Base-by-base conservation (phyloP, 768 basidiomycete genomes). In the Rhizopogon salebrosus region DNA sequence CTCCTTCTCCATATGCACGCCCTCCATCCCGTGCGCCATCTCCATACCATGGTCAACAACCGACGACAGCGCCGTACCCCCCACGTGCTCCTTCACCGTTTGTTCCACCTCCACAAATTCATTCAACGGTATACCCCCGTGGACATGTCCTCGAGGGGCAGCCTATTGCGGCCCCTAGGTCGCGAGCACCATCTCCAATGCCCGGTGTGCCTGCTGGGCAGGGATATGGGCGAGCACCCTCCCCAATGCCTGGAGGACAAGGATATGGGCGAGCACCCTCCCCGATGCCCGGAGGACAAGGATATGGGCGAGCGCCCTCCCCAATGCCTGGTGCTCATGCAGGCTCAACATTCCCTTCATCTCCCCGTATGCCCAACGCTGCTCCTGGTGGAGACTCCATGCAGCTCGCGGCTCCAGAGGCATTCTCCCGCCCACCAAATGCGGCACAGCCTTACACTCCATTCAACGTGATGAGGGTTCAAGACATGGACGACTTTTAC, bases 401-500 rank as follows among this genome's bases (percentile, higher is more conserved):
- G 11, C 80, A 83, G 52, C 70, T 84, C 16, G 68, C 77, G 41
- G 75, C 82, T 1, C 89, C 89, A 1, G 86, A 87, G 58, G 85
- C 83, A 45, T 91, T 91, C 71, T 79, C 77, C 11, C 84, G 89
- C 41, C 83, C 85, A 14, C 77, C 86, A 39, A 89, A 87, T 61
- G 77, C 77, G 29, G 77, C 80, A 18, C 79, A 81, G 55, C 70
- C 85, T 6, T 92, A 84, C 67, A 78, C 82, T 0, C 79, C 80
- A 26, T 92, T 92, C 63, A 80, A 82, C 13, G 70, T 77, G 3
- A 82, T 84, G 73, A 87, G 83, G 68, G 74, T 92, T 45, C 79
- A 84, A 60, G 83, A 89, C 37, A 85, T 92, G 87, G 85, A 91
- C 34, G 81, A 82, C 23, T 79, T 91, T 59, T 75, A 81, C 41